Conservation (phyloP, 208 protist species). For the Trypanosoma mega region DNA sequence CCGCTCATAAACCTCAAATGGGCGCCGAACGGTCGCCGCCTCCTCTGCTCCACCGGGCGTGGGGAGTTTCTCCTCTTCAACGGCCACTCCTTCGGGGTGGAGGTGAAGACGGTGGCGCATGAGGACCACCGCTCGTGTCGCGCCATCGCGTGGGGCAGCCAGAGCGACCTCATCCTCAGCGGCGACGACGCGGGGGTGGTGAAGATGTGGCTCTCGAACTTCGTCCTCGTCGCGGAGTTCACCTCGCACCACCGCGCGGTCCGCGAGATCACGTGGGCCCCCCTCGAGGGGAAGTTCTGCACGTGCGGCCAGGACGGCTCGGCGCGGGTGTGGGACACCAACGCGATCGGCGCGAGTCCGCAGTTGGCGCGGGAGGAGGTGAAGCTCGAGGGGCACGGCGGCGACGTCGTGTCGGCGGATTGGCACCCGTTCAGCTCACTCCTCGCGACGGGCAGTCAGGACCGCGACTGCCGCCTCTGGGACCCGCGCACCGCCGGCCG, state of each 20-base stretch:
- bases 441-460: conserved; percentile 85
- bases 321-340: conserved; percentile 83
- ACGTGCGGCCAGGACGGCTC: conserved; percentile 83
- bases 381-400: conserved; percentile 86
- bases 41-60: conserved; percentile 74
- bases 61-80: conserved; percentile 90
- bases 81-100: conserved; percentile 83
- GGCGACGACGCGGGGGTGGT: conserved; percentile 80
- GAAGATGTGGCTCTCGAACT: conserved; percentile 83
- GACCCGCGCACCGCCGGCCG: conserved; percentile 76
- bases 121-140: conserved; percentile 73
- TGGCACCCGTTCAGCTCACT: conserved; percentile 86
- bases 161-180: conserved; percentile 78
- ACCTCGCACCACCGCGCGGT: conserved; percentile 80
- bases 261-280: conserved; percentile 75
- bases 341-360: conserved; percentile 40
- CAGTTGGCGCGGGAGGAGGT: conserved; percentile 62
- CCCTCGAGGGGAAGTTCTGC: conserved; percentile 82
- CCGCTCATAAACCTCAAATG: conserved; percentile 74
- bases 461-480: conserved; percentile 84
- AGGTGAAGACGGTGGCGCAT: conserved; percentile 86
- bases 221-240: conserved; percentile 77
- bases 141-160: conserved; percentile 77
- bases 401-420: conserved; percentile 82
- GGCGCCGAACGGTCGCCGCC: conserved; percentile 74